phyloP scores from a whole-genome alignment of 164 flowering plant genomes.

The Paratinospora sagittata region DNA sequence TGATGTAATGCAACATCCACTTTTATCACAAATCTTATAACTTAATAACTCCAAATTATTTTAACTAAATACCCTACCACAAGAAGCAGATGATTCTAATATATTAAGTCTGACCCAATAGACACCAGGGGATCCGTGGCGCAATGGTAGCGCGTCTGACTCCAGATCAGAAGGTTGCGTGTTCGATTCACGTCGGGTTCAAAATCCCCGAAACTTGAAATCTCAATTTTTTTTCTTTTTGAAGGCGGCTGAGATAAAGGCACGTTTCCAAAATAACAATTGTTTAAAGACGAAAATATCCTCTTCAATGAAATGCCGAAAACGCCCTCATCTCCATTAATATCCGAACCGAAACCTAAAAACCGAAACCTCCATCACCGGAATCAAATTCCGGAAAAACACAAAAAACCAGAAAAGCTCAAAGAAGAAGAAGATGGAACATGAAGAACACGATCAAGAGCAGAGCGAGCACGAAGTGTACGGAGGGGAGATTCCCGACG shows the following conservation, averaged over 20 bases:
- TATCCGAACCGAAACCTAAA: background rate
- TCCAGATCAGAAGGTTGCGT: constrained; percentile 98
- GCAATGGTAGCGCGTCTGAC: constrained; percentile 99
- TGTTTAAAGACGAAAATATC: too few species aligned
- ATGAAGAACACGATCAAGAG: constrained; percentile 5
- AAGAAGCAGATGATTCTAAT: too few species aligned
- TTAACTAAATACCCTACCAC: too few species aligned
- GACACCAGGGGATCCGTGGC: constrained; percentile 67
- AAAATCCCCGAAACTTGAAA: background rate
- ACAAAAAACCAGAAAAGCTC: background rate
- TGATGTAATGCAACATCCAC: too few species aligned
- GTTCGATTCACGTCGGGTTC: constrained; percentile 99
- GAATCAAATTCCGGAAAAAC: background rate
- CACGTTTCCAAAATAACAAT: too few species aligned
- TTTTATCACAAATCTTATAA: too few species aligned
- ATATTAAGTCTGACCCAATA: too few species aligned
- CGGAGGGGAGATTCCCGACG: constrained; percentile 83
- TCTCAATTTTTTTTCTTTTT: too few species aligned
- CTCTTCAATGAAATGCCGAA: too few species aligned
- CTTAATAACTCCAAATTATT: too few species aligned
- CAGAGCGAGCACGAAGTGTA: constrained; percentile 65
- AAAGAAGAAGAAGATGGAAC: constrained; percentile 5
- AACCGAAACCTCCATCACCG: background rate
- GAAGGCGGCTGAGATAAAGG: too few species aligned
- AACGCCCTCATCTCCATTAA: background rate